Conservation (phyloP, 257 asterid species). For the Salvia hispanica region DNA sequence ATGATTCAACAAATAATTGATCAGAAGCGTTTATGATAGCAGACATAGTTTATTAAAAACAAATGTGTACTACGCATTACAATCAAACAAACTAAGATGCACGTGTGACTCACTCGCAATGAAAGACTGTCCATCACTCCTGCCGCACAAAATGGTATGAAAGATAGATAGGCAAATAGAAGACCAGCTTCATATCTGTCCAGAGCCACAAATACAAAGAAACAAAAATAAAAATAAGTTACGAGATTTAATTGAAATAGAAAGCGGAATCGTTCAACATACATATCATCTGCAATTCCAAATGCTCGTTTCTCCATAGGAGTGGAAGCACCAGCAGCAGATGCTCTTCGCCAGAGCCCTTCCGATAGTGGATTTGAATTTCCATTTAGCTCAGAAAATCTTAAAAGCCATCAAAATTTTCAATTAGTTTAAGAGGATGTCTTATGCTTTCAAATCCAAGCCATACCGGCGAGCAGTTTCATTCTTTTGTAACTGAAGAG, state of each 20-base stretch:
- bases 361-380: constrained; percentile 51
- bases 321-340: constrained; percentile 73
- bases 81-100: constrained; percentile 10
- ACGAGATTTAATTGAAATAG: neutral
- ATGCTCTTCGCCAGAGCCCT: constrained; percentile 92
- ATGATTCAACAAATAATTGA: constrained; percentile 24
- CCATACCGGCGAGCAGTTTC: neutral
- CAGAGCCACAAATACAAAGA: constrained; percentile 19
- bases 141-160: constrained; percentile 85
- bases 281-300: constrained; percentile 98
- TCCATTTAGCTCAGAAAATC: constrained; percentile 69
- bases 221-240: neutral
- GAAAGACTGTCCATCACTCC: constrained; percentile 87
- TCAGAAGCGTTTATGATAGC: neutral
- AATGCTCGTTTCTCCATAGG: constrained; percentile 79
- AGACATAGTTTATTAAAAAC: constrained; percentile 20
- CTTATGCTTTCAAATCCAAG: constrained; percentile 6
- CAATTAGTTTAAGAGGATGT: constrained; percentile 17
- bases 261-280: constrained; percentile 16
- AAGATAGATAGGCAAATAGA: constrained; percentile 71
- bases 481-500: neutral
- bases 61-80: neutral
- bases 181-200: constrained; percentile 97
- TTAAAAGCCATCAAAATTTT: constrained; percentile 35
- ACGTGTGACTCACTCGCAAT: constrained; percentile 55